These are phyloP conservation scores for Cercospora sp. DNA, from an alignment of 2,329 filamentous ascomycete genomes.

Conservation along the genomic window DNA sequence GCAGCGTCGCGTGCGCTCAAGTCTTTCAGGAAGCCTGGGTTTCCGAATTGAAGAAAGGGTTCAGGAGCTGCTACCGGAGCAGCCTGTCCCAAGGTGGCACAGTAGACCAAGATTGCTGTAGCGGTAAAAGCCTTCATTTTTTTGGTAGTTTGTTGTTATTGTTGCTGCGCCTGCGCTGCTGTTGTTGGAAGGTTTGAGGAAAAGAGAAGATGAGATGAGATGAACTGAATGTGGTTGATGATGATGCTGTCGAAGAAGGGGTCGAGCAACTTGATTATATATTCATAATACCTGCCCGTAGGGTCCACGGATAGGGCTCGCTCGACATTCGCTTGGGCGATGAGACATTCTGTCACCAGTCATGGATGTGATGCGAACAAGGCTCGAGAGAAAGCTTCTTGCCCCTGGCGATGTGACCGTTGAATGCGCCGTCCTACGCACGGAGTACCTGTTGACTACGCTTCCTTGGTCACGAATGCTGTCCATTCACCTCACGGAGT, in stretches of 20 bases:
- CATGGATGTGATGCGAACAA: not conserved
- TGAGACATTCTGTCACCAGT: not conserved
- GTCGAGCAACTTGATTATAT: not conserved
- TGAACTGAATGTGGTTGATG: not conserved
- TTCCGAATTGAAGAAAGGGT: not conserved
- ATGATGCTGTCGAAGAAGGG: not conserved
- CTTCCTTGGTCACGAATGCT: not conserved
- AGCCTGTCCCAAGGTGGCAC: not conserved
- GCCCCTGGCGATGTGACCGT: not conserved
- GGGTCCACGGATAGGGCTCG: not conserved
- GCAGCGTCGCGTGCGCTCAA: not conserved
- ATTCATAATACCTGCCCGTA: not conserved
- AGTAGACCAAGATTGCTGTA: slow-evolving; percentile 1
- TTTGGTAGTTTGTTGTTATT: not conserved
- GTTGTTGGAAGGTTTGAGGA: not conserved
- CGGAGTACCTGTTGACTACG: not conserved
- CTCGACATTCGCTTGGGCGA: not conserved
- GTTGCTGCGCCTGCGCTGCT: not conserved
- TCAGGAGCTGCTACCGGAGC: not conserved
- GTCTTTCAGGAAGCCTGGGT: not conserved
- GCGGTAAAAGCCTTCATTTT: not conserved
- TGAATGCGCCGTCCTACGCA: not conserved
- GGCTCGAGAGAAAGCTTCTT: not conserved
- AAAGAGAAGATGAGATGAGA: slow-evolving; percentile 1
- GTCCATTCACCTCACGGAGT: not conserved